Conservation (phyloP, 177 flowering plant species). For the Vitis hybrid region DNA sequence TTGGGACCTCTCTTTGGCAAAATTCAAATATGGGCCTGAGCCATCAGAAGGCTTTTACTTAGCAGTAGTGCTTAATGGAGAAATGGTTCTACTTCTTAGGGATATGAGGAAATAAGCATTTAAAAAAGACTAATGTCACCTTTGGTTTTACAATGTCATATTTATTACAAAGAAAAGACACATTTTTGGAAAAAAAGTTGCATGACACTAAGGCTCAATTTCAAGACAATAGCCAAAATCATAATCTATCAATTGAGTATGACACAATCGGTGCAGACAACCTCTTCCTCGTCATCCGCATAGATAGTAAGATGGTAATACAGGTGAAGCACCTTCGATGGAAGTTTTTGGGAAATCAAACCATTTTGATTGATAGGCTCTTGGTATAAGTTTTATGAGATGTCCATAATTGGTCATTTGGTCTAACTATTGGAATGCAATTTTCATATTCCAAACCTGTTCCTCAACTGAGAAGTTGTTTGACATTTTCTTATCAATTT, state of each 20-base stretch:
- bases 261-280: constrained; percentile 6
- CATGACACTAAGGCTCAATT: constrained; percentile 8
- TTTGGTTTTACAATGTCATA: background rate
- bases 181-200: background rate
- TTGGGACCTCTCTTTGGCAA: background rate
- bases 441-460: constrained; percentile 23
- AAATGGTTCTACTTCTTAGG: constrained; percentile 13
- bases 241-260: background rate
- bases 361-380: constrained; percentile 18
- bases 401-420: constrained; percentile 31
- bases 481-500: no score
- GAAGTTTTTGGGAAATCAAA: no score
- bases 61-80: background rate
- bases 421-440: constrained; percentile 11
- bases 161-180: no score
- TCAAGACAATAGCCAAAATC: background rate
- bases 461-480: constrained; percentile 9
- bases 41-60: constrained; percentile 11
- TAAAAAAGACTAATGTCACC: constrained; percentile 4
- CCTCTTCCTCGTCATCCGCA: constrained; percentile 11
- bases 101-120: constrained; percentile 16
- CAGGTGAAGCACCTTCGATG: no score
- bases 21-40: constrained; percentile 10
- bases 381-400: constrained; percentile 28
- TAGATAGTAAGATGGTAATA: constrained; percentile 20